These are phyloP conservation scores for Botryobasidium botryosum DNA, from an alignment of 768 basidiomycete genomes.

Conservation along the genomic window DNA sequence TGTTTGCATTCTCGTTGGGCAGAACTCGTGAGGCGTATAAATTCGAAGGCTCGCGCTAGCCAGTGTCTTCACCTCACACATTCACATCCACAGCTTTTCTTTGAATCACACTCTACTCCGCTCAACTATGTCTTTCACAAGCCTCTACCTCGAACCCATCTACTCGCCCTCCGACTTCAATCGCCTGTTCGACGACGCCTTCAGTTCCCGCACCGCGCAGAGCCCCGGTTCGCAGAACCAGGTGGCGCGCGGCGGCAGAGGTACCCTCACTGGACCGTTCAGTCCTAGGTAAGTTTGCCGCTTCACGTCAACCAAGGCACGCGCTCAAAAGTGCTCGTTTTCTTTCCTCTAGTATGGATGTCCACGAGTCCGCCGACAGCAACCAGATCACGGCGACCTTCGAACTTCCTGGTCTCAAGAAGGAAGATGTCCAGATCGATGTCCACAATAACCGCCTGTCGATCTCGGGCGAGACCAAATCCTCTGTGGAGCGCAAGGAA, in stretches of 20 bases:
- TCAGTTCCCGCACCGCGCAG: conserved; percentile 14
- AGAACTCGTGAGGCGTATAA: too few species aligned
- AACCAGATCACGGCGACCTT: conserved; percentile 34
- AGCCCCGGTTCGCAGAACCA: neutral
- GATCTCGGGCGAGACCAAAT: conserved; percentile 27
- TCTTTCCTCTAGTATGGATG: conserved; percentile 20
- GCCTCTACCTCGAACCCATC: conserved; percentile 28
- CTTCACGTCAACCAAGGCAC: neutral
- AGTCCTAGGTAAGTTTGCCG: conserved; percentile 16
- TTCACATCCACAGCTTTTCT: too few species aligned
- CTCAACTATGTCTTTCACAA: conserved; percentile 18
- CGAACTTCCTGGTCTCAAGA: conserved; percentile 37
- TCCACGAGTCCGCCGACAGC: conserved; percentile 28
- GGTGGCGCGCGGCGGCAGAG: conserved; percentile 9
- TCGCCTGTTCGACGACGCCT: conserved; percentile 28
- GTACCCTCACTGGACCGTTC: too few species aligned
- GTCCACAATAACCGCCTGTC: conserved; percentile 31
- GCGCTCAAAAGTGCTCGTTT: neutral
- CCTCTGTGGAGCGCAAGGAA: conserved; percentile 20
- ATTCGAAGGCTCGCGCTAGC: too few species aligned
- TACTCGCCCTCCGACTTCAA: conserved; percentile 26
- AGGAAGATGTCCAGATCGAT: conserved; percentile 32
- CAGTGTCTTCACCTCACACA: too few species aligned
- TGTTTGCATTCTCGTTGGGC: too few species aligned
- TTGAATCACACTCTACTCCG: too few species aligned